These are phyloP conservation scores for Cercis canadensis DNA, from an alignment of 306 rosid species.

Conservation along the genomic window DNA sequence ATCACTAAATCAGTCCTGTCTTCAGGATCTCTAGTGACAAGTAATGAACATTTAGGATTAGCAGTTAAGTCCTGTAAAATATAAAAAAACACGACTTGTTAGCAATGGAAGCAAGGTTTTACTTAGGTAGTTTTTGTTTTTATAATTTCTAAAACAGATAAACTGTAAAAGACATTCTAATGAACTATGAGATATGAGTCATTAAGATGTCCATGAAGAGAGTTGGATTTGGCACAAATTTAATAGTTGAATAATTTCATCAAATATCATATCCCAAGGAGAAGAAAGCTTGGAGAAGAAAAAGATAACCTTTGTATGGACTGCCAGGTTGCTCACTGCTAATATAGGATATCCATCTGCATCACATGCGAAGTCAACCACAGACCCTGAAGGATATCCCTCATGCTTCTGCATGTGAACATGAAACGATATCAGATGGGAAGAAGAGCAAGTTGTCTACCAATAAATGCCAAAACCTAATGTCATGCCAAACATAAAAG, in stretches of 20 bases:
- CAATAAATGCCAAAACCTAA: constrained; percentile 25
- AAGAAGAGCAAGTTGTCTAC: constrained; percentile 19
- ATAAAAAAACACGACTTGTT: constrained; percentile 10
- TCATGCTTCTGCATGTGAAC: constrained; percentile 63
- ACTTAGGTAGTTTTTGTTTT: neutral
- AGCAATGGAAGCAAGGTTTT: constrained; percentile 39
- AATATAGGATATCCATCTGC: constrained; percentile 85
- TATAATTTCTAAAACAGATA: neutral
- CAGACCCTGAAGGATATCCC: constrained; percentile 91
- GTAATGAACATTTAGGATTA: constrained; percentile 85
- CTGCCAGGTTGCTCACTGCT: constrained; percentile 88
- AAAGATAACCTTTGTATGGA: constrained; percentile 69
- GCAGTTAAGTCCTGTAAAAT: constrained; percentile 68
- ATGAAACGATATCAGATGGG: constrained; percentile 21
- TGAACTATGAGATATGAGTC: constrained; percentile 5
- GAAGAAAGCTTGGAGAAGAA: neutral
- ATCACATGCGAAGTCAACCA: constrained; percentile 91
- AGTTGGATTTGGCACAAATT: neutral
- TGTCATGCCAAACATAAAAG: constrained; percentile 20
- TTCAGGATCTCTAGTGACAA: constrained; percentile 88
- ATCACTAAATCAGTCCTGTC: constrained; percentile 91
- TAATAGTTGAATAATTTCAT: too few species aligned
- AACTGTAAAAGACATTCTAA: constrained; percentile 6
- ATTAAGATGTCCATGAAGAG: neutral
- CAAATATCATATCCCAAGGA: too few species aligned